Evolutionary conservation across 2,329 filamentous ascomycete species (phyloP).

Genomic region (Talaromyces sp.): DNA sequence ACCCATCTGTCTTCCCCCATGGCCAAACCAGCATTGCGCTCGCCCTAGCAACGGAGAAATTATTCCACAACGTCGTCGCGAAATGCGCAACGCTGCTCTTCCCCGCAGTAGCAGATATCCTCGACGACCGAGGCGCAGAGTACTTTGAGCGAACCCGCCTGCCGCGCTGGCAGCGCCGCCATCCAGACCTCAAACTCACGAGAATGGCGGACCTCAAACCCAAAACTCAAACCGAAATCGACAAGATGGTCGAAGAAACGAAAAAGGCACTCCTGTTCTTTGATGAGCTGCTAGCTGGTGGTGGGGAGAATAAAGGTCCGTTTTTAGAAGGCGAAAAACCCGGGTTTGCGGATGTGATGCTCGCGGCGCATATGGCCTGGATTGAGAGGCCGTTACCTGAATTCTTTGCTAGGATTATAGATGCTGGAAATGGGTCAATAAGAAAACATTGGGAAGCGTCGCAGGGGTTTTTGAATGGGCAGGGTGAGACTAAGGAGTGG

Average conservation of each 20-base stretch:
- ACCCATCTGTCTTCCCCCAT: constrained; percentile 33
- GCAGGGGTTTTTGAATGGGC: constrained; percentile 34
- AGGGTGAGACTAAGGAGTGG: constrained; percentile 38
- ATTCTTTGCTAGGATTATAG: constrained; percentile 28
- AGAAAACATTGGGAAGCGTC: constrained; percentile 32
- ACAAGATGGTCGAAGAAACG: constrained; percentile 23
- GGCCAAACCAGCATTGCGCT: constrained; percentile 37
- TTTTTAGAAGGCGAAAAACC: constrained; percentile 36
- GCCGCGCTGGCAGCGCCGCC: constrained; percentile 24
- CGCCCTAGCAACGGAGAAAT: constrained; percentile 25
- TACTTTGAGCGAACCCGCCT: constrained; percentile 35
- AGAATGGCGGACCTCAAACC: constrained; percentile 32
- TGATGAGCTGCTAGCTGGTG: constrained; percentile 31
- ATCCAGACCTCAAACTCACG: constrained; percentile 23
- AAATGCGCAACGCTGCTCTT: constrained; percentile 23
- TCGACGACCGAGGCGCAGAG: constrained; percentile 32
- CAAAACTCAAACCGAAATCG: constrained; percentile 24
- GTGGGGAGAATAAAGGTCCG: constrained; percentile 32
- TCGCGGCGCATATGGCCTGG: constrained; percentile 30
- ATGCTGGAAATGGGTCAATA: constrained; percentile 31
- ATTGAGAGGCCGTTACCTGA: constrained; percentile 26
- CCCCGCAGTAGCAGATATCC: constrained; percentile 26
- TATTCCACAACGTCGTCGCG: constrained; percentile 16
- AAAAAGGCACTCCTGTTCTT: constrained; percentile 26
- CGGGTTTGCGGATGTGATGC: constrained; percentile 33